A percentile compares a stretch with the other conserved stretches of the same genome.
Conservation (phyloP, 2,329 filamentous ascomycete species). For the Pseudofabraea citricarpa region DNA sequence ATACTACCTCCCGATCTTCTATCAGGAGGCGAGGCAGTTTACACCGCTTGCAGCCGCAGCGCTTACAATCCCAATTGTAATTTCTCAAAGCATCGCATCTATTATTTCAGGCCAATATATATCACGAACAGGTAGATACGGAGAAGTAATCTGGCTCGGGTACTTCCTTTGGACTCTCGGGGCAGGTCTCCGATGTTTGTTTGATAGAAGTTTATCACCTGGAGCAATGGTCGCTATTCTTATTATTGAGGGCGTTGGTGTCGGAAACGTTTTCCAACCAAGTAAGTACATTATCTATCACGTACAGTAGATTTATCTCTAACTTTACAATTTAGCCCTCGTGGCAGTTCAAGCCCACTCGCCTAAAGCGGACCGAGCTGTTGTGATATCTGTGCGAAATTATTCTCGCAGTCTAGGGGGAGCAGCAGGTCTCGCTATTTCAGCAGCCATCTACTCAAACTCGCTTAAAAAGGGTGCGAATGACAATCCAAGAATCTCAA, state of each 20-base stretch:
- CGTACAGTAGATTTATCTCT: not conserved
- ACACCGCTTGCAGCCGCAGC: constrained; percentile 19
- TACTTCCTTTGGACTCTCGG: constrained; percentile 22
- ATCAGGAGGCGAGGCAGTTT: constrained; percentile 20
- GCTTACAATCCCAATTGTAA: constrained; percentile 20
- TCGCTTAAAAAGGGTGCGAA: too few species aligned
- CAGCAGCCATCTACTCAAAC: too few species aligned
- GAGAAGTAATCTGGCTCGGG: constrained; percentile 16
- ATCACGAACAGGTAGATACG: constrained; percentile 17
- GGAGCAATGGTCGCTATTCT: constrained; percentile 16
- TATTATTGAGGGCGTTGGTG: constrained; percentile 22
- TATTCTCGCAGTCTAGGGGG: constrained; percentile 19
- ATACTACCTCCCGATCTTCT: constrained; percentile 26
- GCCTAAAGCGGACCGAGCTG: constrained; percentile 19
- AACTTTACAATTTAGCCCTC: constrained; percentile 14
- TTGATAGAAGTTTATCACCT: constrained; percentile 15
- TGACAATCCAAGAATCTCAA: too few species aligned
- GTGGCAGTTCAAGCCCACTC: constrained; percentile 24
- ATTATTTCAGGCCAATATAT: constrained; percentile 19
- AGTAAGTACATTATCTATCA: constrained; percentile 8
- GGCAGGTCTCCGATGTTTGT: constrained; percentile 21
- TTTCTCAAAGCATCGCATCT: constrained; percentile 19
- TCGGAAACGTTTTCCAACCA: constrained; percentile 25
- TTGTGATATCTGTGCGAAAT: constrained; percentile 22
- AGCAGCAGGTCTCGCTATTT: constrained; percentile 18